Evolutionary conservation across 1,284 basidiomycete species (phyloP).

Genomic region (Bjerkandera adusta): DNA sequence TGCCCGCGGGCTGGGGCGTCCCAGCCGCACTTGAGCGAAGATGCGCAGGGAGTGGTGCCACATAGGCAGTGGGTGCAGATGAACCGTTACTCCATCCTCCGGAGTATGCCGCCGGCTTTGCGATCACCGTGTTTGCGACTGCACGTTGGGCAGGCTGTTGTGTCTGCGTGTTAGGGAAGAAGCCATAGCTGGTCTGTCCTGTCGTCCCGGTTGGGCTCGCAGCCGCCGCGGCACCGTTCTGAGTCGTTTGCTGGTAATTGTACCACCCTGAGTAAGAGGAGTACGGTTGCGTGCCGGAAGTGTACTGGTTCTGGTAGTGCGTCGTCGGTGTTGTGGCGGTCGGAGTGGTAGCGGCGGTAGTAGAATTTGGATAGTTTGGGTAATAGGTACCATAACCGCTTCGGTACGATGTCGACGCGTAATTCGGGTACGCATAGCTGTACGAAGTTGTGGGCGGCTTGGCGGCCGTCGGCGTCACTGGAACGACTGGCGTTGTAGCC

Average conservation of each 20-base stretch:
- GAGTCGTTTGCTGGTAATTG: constrained; percentile 27
- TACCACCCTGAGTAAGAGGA: constrained; percentile 32
- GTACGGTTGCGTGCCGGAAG: constrained; percentile 31
- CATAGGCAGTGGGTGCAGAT: constrained; percentile 21
- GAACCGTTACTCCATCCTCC: constrained; percentile 27
- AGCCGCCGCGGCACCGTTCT: constrained; percentile 50
- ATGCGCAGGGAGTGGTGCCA: constrained; percentile 39
- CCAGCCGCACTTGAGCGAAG: constrained; percentile 29
- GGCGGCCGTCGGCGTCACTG: constrained; percentile 12
- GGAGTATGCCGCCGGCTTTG: constrained; percentile 27
- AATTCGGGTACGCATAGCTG: constrained; percentile 3
- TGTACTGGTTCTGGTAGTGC: constrained; percentile 27
- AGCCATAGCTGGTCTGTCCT: constrained; percentile 31
- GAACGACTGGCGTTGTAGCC: constrained; percentile 24
- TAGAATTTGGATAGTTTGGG: constrained; percentile 12
- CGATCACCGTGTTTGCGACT: constrained; percentile 45
- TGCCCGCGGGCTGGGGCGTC: constrained; percentile 24
- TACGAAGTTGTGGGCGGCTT: constrained; percentile 14
- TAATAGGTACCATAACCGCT: constrained; percentile 26
- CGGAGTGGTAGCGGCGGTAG: constrained; percentile 11
- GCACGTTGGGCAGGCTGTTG: constrained; percentile 40
- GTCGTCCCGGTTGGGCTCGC: constrained; percentile 32
- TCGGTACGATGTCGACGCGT: constrained; percentile 24
- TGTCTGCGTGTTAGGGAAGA: constrained; percentile 33
- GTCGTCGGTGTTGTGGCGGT: constrained; percentile 14